These are phyloP conservation scores for Candida yuanshanica DNA, from an alignment of 805 yeast species.

Conservation along the genomic window DNA sequence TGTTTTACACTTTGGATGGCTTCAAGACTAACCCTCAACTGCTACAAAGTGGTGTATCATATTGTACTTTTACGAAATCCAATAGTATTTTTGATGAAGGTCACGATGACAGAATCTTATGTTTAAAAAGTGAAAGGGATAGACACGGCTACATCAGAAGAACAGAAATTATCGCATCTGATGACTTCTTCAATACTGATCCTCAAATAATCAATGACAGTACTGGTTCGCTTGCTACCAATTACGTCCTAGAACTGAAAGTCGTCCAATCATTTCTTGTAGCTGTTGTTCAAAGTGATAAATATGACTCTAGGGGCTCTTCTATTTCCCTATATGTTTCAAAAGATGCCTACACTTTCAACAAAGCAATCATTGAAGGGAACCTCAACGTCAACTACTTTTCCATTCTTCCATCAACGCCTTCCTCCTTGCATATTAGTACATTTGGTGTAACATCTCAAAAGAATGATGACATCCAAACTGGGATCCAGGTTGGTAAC, in stretches of 20 bases:
- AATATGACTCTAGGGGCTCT: slow-evolving; percentile 19
- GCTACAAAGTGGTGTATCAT: slow-evolving; percentile 21
- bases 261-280: slow-evolving; percentile 31
- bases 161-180: slow-evolving; percentile 28
- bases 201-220: slow-evolving; percentile 26
- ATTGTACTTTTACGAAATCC: slow-evolving; percentile 28
- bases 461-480: not conserved
- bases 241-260: slow-evolving; percentile 26
- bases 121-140: slow-evolving; percentile 38
- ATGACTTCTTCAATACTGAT: slow-evolving; percentile 38
- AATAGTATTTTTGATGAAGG: slow-evolving; percentile 20
- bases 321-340: slow-evolving; percentile 24
- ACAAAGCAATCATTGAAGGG: slow-evolving; percentile 27
- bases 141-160: slow-evolving; percentile 29
- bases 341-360: slow-evolving; percentile 29
- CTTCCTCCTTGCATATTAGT: slow-evolving; percentile 36
- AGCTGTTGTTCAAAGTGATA: slow-evolving; percentile 23
- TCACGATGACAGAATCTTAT: slow-evolving; percentile 30
- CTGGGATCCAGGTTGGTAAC: slow-evolving; percentile 20
- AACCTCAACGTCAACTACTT: slow-evolving; percentile 18
- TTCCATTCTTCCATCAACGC: slow-evolving; percentile 31
- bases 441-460: slow-evolving; percentile 16
- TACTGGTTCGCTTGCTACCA: slow-evolving; percentile 25
- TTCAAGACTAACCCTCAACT: slow-evolving; percentile 30
- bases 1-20: slow-evolving; percentile 41